phyloP scores from a whole-genome alignment of 164 flowering plant genomes.

The Saururus chinensis region DNA sequence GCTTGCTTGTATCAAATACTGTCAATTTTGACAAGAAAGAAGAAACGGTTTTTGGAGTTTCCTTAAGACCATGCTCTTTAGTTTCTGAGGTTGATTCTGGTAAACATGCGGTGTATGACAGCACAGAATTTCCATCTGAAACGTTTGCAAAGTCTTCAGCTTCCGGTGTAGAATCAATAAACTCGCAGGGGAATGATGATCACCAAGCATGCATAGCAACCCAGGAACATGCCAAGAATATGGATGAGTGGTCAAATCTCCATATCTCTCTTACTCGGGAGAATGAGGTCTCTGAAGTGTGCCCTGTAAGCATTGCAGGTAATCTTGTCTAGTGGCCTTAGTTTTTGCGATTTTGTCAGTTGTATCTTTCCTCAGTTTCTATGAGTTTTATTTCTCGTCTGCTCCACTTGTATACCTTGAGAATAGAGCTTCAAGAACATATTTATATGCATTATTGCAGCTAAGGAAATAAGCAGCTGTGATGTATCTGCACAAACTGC shows the following conservation, averaged over 20 bases:
- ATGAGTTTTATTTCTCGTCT: not conserved
- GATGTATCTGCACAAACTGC: too few species aligned
- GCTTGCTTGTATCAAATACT: conserved; percentile 4
- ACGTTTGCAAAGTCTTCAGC: conserved; percentile 6
- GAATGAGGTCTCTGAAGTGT: conserved; percentile 3
- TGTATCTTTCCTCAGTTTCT: not conserved
- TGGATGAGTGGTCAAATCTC: conserved; percentile 6
- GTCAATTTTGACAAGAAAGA: conserved; percentile 7
- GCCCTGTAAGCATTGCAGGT: not conserved
- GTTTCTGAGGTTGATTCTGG: conserved; percentile 7
- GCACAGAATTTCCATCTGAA: conserved; percentile 2
- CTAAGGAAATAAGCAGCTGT: too few species aligned
- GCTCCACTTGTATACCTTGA: not conserved
- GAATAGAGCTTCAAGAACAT: not conserved
- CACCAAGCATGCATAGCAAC: conserved; percentile 8
- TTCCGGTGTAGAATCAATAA: conserved; percentile 2
- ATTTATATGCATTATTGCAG: too few species aligned
- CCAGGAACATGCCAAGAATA: conserved; percentile 12
- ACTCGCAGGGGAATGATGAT: conserved; percentile 3
- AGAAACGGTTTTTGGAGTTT: conserved; percentile 7
- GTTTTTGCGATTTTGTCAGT: not conserved
- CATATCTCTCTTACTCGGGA: conserved; percentile 9
- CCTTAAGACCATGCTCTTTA: conserved; percentile 3
- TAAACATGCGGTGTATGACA: conserved; percentile 3
- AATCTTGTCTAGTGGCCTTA: not conserved